Conservation (phyloP, 2,329 filamentous ascomycete species). For the Fusarium anthophilum region DNA sequence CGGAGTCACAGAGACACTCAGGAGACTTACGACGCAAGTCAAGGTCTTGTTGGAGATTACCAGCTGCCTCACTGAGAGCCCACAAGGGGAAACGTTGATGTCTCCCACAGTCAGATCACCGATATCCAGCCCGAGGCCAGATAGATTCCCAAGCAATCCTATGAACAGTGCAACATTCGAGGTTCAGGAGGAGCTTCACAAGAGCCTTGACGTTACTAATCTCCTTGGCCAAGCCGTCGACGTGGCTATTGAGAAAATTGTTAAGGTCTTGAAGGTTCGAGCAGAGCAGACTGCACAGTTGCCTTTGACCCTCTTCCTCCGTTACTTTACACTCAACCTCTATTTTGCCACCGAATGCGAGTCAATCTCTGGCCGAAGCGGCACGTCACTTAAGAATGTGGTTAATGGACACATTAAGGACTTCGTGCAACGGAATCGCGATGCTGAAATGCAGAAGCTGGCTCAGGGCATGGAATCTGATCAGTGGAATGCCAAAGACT, state of each 20-base stretch:
- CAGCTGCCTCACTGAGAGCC: conserved; percentile 69
- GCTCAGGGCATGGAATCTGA: conserved; percentile 82
- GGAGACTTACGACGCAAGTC: conserved; percentile 87
- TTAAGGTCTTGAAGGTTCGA: conserved; percentile 80
- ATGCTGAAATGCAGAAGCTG: conserved; percentile 77
- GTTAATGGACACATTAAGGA: conserved; percentile 85
- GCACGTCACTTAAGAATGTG: conserved; percentile 78
- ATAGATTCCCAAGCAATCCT: conserved; percentile 41
- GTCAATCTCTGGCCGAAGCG: conserved; percentile 81
- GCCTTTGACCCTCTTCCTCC: conserved; percentile 75
- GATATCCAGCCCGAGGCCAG: conserved; percentile 60
- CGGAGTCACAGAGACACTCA: conserved; percentile 84
- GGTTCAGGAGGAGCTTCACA: conserved; percentile 79
- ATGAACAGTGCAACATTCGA: conserved; percentile 50
- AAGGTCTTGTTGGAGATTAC: conserved; percentile 96
- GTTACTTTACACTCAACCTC: conserved; percentile 84
- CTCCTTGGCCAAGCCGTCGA: conserved; percentile 84
- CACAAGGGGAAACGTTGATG: conserved; percentile 52
- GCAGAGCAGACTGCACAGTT: conserved; percentile 77
- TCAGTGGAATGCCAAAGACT: conserved; percentile 82
- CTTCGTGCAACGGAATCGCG: conserved; percentile 77
- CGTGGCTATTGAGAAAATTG: conserved; percentile 78
- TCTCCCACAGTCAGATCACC: conserved; percentile 63
- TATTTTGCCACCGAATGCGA: conserved; percentile 90
- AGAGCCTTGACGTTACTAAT: conserved; percentile 79